Evolutionary conservation across 148 eudicot genomes (phyloP).

Genomic region (Silene uniflora): DNA sequence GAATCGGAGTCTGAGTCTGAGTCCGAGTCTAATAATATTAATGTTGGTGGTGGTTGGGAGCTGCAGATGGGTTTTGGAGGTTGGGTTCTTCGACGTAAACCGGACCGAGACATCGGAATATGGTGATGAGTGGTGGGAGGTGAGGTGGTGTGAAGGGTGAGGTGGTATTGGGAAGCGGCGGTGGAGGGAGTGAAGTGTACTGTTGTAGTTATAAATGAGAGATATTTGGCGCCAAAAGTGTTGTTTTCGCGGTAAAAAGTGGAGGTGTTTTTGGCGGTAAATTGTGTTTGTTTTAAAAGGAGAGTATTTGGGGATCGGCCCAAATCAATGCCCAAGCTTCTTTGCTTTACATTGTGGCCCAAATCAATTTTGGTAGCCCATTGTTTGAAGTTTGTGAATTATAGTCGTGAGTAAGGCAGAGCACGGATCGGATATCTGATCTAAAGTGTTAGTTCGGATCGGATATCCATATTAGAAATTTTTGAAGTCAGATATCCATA

Average conservation of each 20-base stretch:
- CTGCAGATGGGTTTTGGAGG: constrained; percentile 34
- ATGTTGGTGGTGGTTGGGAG: constrained; percentile 4
- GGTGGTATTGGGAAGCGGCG: background rate
- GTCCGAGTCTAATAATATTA: background rate
- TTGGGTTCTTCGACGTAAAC: constrained; percentile 40
- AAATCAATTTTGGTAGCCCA: background rate
- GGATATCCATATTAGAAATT: no score
- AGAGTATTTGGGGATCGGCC: background rate
- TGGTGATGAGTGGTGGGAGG: background rate
- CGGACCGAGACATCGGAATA: constrained; percentile 9
- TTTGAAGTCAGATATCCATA: no score
- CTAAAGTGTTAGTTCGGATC: no score
- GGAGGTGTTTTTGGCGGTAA: constrained; percentile 23
- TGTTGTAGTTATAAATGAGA: background rate
- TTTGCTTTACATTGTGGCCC: background rate
- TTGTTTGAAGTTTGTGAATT: no score
- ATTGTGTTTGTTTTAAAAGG: background rate
- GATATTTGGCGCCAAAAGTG: background rate
- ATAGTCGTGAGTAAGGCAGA: no score
- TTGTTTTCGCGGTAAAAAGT: constrained; percentile 23
- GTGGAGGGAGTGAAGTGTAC: background rate
- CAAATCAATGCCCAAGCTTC: no score
- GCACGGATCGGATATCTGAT: no score
- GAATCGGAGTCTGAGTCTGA: constrained; percentile 23
- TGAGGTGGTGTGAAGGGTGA: background rate